Evolutionary conservation across 768 basidiomycete genomes (phyloP).

Genomic region (Leccinum ochraceum): DNA sequence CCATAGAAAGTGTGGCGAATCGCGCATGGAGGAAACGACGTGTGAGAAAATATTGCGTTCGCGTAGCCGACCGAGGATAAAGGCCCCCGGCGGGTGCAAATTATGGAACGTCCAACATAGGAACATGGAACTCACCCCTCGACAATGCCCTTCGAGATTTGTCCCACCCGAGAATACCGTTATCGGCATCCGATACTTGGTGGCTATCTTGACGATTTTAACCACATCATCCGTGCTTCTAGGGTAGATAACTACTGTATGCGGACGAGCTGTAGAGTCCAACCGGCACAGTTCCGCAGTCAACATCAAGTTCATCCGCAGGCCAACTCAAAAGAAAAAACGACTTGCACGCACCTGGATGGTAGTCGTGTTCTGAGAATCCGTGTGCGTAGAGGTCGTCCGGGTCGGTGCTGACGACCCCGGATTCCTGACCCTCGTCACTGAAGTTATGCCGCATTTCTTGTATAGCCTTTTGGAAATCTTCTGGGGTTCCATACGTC

Average conservation of each 20-base stretch:
- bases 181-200: constrained; percentile 74
- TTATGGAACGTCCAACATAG: not conserved
- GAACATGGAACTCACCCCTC: constrained; percentile 47
- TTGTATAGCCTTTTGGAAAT: constrained; percentile 53
- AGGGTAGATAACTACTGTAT: constrained; percentile 67
- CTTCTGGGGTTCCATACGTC: constrained; percentile 51
- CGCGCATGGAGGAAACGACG: not conserved
- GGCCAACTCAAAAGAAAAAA: not conserved
- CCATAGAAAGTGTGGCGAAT: not conserved
- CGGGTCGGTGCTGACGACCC: constrained; percentile 48
- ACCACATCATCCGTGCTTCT: constrained; percentile 80
- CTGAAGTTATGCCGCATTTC: constrained; percentile 46
- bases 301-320: not conserved
- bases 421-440: constrained; percentile 1
- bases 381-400: constrained; percentile 57
- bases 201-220: constrained; percentile 72
- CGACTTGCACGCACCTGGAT: constrained; percentile 42
- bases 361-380: constrained; percentile 51
- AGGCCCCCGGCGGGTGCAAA: not conserved
- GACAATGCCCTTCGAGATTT: constrained; percentile 75
- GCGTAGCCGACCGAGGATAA: not conserved
- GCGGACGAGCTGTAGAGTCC: constrained; percentile 38
- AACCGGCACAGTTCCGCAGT: not conserved
- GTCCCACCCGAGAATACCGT: constrained; percentile 83
- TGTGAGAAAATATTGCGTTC: not conserved